Conservation (phyloP, 2,329 filamentous ascomycete species). For the Niveomyces coronatus region DNA sequence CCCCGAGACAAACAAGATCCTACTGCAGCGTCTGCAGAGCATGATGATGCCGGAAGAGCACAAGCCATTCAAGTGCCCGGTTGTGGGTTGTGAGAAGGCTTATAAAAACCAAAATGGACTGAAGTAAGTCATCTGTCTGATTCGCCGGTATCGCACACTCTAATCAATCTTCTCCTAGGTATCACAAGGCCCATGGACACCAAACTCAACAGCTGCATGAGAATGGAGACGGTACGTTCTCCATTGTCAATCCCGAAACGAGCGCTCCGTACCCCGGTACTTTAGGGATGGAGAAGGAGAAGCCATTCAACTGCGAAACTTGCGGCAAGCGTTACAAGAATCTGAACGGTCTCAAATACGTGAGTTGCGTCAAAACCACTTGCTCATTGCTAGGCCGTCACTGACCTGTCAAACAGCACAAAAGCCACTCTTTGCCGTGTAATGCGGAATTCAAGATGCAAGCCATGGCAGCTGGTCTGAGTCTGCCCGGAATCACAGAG, state of each 20-base stretch:
- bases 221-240: conserved; percentile 94
- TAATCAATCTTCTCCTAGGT: conserved; percentile 31
- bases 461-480: conserved; percentile 34
- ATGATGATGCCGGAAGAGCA: conserved; percentile 75
- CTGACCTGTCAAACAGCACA: conserved; percentile 44
- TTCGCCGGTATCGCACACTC: conserved; percentile 11
- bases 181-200: conserved; percentile 77
- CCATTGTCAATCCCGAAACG: conserved; percentile 94
- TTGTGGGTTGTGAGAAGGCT: conserved; percentile 97
- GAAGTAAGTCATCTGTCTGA: conserved; percentile 55
- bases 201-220: conserved; percentile 95
- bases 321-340: conserved; percentile 99
- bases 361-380: conserved; percentile 27
- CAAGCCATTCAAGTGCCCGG: conserved; percentile 94
- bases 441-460: conserved; percentile 63
- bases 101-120: conserved; percentile 99
- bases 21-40: conserved; percentile 48
- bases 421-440: conserved; percentile 77
- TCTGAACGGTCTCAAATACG: conserved; percentile 93
- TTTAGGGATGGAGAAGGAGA: conserved; percentile 99
- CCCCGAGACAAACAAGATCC: conserved; percentile 55
- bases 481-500: conserved; percentile 33
- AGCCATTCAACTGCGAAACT: conserved; percentile 93
- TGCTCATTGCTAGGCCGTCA: not conserved
- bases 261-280: conserved; percentile 91